phyloP scores from a whole-genome alignment of 2,329 filamentous ascomycete genomes.

The Aspergillus sp. region DNA sequence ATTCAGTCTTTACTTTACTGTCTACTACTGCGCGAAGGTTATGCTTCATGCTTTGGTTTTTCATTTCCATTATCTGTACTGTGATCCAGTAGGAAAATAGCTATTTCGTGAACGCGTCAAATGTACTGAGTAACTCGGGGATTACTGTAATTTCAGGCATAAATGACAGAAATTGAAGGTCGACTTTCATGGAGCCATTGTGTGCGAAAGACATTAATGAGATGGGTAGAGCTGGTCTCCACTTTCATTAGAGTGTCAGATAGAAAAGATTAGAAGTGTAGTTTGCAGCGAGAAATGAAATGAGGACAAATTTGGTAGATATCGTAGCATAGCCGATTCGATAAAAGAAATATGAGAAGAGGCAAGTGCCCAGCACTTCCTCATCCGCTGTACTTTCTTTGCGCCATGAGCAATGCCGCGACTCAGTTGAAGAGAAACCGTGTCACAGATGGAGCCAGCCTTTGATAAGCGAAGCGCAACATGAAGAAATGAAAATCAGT shows the following conservation, averaged over 20 bases:
- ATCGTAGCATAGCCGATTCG: too few relatives aligned
- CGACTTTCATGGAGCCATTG: not conserved
- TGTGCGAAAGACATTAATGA: not conserved
- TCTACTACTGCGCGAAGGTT: not conserved
- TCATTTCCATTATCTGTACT: not conserved
- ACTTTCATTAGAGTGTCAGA: not conserved
- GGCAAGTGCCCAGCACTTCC: not conserved
- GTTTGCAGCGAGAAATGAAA: not conserved
- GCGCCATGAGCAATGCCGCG: not conserved
- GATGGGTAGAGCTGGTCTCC: not conserved
- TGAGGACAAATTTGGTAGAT: not conserved
- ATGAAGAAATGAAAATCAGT: not conserved
- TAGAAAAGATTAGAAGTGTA: not conserved
- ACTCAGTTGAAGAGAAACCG: not conserved
- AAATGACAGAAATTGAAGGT: not conserved
- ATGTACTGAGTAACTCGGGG: not conserved
- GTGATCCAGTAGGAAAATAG: not conserved
- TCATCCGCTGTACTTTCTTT: too few relatives aligned
- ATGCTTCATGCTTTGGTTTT: not conserved
- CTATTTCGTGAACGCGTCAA: not conserved
- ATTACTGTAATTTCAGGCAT: not conserved
- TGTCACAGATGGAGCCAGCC: not conserved
- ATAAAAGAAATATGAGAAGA: not conserved
- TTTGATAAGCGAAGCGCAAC: not conserved
- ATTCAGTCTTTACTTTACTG: not conserved